A percentile compares a stretch with the other conserved stretches of the same genome.
Conservation (phyloP, 2,329 filamentous ascomycete genomes). For the Sarocladiaceae sp. region DNA sequence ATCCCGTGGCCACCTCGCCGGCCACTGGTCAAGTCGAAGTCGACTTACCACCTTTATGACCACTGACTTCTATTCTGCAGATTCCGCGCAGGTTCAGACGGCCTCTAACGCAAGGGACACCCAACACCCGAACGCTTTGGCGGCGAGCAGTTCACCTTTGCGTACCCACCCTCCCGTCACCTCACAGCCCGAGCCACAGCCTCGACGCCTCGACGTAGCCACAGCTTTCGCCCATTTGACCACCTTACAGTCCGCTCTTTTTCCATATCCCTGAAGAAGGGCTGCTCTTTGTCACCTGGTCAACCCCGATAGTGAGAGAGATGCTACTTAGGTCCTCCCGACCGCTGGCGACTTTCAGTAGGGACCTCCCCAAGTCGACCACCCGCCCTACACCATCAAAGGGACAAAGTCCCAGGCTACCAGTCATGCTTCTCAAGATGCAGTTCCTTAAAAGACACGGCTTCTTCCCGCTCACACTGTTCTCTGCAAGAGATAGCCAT, state of each 20-base stretch:
- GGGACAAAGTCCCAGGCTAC: constrained; percentile 2
- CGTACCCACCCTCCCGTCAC: neutral
- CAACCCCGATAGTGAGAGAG: no score
- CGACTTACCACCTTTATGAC: neutral
- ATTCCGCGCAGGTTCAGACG: no score
- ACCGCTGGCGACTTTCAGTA: no score
- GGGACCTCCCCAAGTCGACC: no score
- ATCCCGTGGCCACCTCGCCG: constrained; percentile 1
- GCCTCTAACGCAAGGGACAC: constrained; percentile 1
- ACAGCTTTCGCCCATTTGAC: no score
- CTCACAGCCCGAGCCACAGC: constrained; percentile 1
- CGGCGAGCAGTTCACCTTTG: neutral
- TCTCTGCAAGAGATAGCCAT: neutral
- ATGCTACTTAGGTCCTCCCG: no score
- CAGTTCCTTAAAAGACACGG: constrained; percentile 6
- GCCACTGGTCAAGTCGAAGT: constrained; percentile 1
- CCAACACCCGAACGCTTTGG: neutral
- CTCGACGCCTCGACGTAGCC: constrained; percentile 6
- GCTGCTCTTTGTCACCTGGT: no score
- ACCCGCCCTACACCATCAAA: constrained; percentile 1
- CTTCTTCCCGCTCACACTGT: constrained; percentile 5
- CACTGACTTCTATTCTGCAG: no score
- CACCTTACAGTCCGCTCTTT: no score
- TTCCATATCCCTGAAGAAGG: no score
- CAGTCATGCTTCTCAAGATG: neutral